Base-by-base conservation (phyloP, 176 grass and related monocot species). In the Thinopyrum elongatum region DNA sequence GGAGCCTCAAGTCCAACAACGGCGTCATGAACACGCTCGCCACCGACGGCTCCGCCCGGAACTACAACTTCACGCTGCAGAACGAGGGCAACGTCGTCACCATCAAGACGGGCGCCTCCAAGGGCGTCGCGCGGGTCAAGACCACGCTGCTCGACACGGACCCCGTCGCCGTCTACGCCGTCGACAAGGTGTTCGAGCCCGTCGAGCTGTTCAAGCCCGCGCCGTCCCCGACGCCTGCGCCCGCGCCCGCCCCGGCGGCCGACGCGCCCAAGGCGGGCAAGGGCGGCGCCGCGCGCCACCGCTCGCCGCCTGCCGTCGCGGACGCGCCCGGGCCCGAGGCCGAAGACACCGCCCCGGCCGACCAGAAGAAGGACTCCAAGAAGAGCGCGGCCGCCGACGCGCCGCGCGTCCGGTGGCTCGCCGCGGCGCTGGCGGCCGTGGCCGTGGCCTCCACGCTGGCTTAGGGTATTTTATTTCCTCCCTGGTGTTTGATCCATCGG, bases 21-120 rank as follows among this genome's bases (percentile, higher is more conserved):
- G 94, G 94, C 55, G 92, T 92, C 46, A 92, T 97, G 90, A 97
- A 94, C 85, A 97, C 92, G 25, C 94, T 97, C 39, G 94, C 94
- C 68, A 94, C 94, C 67, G 94, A 94, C 66, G 91, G 91, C 85
- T 39, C 91, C 70, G 84, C 88, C 44, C 72, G 79, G 16, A 92
- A 92, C 81, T 97, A 76, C 81, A 97, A 97, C 67, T 89, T 97
- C 76, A 97, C 94, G 10, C 38, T 97, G 23, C 94, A 97, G 87
- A 97, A 92, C 69, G 80, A 88, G 51, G 94, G 94, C 69, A 90
- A 97, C 46, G 87, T 90, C 51, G 92, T 94, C 83, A 90, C 92
- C 68, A 83, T 96, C 80, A 63, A 81, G 76, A 94, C 92, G 21
- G 82, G 70, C 11, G 90, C 87, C 5, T 82, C 41, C 4, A 64